Evolutionary conservation across 768 basidiomycete species (phyloP), one percentile per base, ranked within the genome.

Genomic region (Chalciporus pseudorubinellus): DNA sequence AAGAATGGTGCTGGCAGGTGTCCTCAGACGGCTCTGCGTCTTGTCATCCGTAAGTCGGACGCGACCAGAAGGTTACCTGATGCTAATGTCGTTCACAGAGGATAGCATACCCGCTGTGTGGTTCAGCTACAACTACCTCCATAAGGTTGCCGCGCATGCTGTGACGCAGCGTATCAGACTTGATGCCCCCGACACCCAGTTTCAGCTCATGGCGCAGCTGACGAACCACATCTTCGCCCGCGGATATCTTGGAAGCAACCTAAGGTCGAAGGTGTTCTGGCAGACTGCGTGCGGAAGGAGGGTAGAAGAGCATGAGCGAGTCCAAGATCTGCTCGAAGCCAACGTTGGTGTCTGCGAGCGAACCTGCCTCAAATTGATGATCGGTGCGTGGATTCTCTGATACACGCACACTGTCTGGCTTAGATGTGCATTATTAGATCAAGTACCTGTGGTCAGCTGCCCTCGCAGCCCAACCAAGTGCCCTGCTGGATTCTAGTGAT

Each of bases 141-240:
- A 74, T 64, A 68, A 62, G 42, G 50, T 66, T 9, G 53, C 44
- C 16, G 60, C 62, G 4, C 66, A 68, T 28, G 58, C 64, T 16
- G 70, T 75, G 31, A 65, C 68, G n/a, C 78, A 79, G 56, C 75
- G 75, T 28, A 55, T 77, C 54, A 74, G 72, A 61, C 67, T 78
- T 34, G 68, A 72, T 34, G 52, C 54, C 36, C 55, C 58, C 0
- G 63, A 69, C 34, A 55, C 54, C 29, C 71, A 64, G 57, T 63
- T 73, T 45, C 75, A 74, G 53, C 62, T 66, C 21, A 52, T 78
- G 19, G 75, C 75, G n/a, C 72, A 78, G 49, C 56, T 79, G 48
- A 77, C 76, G 45, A 79, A 79, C 67, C 52, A 78, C 50, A 66
- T 78, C 56, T 80, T 79, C 63, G 53, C 43, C 20, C 66, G 68